These are phyloP conservation scores for Luffa aegyptiaca DNA, from an alignment of 306 rosid genomes.

Conservation along the genomic window DNA sequence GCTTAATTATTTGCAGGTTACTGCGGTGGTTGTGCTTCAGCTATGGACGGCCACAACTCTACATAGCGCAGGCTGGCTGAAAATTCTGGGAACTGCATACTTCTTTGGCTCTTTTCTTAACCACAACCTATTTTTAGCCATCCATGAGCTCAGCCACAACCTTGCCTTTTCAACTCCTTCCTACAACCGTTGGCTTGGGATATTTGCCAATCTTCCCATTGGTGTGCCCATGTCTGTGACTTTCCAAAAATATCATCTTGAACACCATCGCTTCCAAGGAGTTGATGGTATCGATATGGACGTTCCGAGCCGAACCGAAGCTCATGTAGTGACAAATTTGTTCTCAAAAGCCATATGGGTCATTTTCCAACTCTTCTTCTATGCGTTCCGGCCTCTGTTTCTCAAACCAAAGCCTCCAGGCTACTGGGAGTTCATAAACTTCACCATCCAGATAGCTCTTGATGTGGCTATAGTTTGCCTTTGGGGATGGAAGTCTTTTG, in stretches of 20 bases:
- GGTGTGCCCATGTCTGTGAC: slow-evolving; percentile 91
- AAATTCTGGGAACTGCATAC: slow-evolving; percentile 57
- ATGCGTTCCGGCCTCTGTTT: slow-evolving; percentile 66
- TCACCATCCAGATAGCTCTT: slow-evolving; percentile 41
- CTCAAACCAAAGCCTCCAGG: slow-evolving; percentile 87
- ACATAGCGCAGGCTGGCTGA: slow-evolving; percentile 54
- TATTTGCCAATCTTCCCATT: slow-evolving; percentile 51
- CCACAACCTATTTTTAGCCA: slow-evolving; percentile 75
- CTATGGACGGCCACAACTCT: slow-evolving; percentile 52
- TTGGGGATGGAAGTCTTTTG: slow-evolving; percentile 62
- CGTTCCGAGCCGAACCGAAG: slow-evolving; percentile 62
- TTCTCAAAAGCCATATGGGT: slow-evolving; percentile 59
- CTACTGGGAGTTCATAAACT: slow-evolving; percentile 59
- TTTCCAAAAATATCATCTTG: slow-evolving; percentile 81
- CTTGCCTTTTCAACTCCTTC: slow-evolving; percentile 73
- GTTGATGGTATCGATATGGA: slow-evolving; percentile 88
- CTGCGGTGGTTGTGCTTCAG: slow-evolving; percentile 59
- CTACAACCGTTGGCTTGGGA: slow-evolving; percentile 31
- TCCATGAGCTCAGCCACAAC: slow-evolving; percentile 91
- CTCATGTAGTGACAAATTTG: slow-evolving; percentile 44
- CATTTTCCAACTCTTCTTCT: slow-evolving; percentile 71
- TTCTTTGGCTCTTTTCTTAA: slow-evolving; percentile 85
- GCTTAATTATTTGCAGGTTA: slow-evolving; percentile 39
- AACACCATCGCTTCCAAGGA: slow-evolving; percentile 80
- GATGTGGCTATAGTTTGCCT: slow-evolving; percentile 49